phyloP scores from a whole-genome alignment of 2,329 filamentous ascomycete species.

The Talaromyces verruculosus region DNA sequence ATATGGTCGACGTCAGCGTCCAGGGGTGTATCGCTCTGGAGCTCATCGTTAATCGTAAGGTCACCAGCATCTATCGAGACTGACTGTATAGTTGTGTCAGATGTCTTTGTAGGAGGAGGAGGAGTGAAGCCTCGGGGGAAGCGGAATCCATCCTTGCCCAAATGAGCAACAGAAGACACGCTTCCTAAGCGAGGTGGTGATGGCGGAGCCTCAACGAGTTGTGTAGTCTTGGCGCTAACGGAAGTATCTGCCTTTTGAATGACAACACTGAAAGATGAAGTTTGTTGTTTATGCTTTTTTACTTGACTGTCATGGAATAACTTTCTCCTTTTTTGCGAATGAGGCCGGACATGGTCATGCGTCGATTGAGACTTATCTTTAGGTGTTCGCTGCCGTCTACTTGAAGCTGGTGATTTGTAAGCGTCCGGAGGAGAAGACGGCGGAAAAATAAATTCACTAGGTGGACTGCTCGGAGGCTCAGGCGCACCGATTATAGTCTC shows the following conservation, averaged over 20 bases:
- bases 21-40: slow-evolving; percentile 5
- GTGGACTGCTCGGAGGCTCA: slow-evolving; percentile 35
- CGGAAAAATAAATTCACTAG: slow-evolving; percentile 33
- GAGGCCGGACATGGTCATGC: slow-evolving; percentile 5
- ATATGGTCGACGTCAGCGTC: not conserved
- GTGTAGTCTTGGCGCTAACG: slow-evolving; percentile 14
- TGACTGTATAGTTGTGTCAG: slow-evolving; percentile 26
- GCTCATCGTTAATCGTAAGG: slow-evolving; percentile 21
- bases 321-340: slow-evolving; percentile 40
- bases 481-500: slow-evolving; percentile 31
- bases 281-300: slow-evolving; percentile 19
- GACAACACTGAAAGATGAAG: slow-evolving; percentile 28
- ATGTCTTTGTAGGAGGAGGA: slow-evolving; percentile 32
- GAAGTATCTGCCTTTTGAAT: slow-evolving; percentile 29
- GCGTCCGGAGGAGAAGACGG: slow-evolving; percentile 29
- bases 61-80: slow-evolving; percentile 25
- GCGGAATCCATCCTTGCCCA: slow-evolving; percentile 34
- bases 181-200: slow-evolving; percentile 45
- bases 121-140: slow-evolving; percentile 40
- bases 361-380: not conserved
- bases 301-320: slow-evolving; percentile 28
- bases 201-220: slow-evolving; percentile 36
- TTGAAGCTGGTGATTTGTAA: slow-evolving; percentile 18
- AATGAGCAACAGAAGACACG: slow-evolving; percentile 29
- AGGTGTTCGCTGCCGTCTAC: slow-evolving; percentile 10